These are phyloP conservation scores for Aspergillus bombycis DNA, from an alignment of 2,329 filamentous ascomycete species.

Conservation along the genomic window DNA sequence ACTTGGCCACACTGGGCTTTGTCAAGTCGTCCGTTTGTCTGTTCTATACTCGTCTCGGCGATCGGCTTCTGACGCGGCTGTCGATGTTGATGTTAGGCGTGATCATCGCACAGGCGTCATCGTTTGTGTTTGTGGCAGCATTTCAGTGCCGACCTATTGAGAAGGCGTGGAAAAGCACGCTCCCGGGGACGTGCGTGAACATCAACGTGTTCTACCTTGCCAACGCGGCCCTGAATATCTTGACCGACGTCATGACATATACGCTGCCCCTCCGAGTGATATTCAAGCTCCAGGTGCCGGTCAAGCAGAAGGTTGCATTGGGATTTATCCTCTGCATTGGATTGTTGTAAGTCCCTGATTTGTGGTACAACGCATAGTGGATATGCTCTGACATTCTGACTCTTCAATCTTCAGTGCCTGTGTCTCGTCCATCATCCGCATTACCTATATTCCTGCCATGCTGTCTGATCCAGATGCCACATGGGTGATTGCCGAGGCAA, in stretches of 20 bases:
- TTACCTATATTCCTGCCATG: slow-evolving; percentile 50
- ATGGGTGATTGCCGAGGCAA: slow-evolving; percentile 44
- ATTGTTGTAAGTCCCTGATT: slow-evolving; percentile 41
- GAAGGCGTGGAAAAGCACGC: slow-evolving; percentile 43
- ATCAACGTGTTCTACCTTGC: slow-evolving; percentile 56
- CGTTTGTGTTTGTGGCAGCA: slow-evolving; percentile 47
- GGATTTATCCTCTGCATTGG: slow-evolving; percentile 55
- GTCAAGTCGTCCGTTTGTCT: slow-evolving; percentile 53
- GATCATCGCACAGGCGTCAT: slow-evolving; percentile 43
- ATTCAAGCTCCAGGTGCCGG: slow-evolving; percentile 50
- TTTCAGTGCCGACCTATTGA: slow-evolving; percentile 50
- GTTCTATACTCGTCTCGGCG: slow-evolving; percentile 50
- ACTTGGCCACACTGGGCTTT: slow-evolving; percentile 51
- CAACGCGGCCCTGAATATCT: slow-evolving; percentile 62
- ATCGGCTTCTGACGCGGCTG: slow-evolving; percentile 39
- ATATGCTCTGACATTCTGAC: background rate
- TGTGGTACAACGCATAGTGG: too few species aligned
- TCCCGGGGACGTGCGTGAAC: slow-evolving; percentile 47
- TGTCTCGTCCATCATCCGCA: slow-evolving; percentile 51
- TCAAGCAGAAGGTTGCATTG: slow-evolving; percentile 52
- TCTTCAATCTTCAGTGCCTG: slow-evolving; percentile 39
- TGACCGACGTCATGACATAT: slow-evolving; percentile 61
- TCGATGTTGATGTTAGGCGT: slow-evolving; percentile 46
- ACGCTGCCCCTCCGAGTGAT: slow-evolving; percentile 55
- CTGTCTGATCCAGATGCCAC: slow-evolving; percentile 40